These are phyloP conservation scores for Entomortierella parvispora DNA, from an alignment of 192 early-diverging fungal species.

Conservation along the genomic window DNA sequence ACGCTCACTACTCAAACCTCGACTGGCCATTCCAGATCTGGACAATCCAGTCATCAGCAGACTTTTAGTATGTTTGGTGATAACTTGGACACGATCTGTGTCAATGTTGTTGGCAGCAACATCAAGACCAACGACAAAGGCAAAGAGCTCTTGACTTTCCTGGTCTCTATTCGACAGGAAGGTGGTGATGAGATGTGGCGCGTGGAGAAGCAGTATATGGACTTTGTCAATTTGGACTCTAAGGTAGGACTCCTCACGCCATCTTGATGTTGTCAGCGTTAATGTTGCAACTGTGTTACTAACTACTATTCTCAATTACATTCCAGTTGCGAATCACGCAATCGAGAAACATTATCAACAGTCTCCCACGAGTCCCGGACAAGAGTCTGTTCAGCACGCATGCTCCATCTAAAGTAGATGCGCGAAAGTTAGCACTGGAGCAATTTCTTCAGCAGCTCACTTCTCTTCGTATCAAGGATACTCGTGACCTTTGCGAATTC, in stretches of 20 bases:
- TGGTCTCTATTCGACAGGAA: slow-evolving; percentile 60
- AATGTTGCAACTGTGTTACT: background rate
- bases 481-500: slow-evolving; percentile 76
- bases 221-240: slow-evolving; percentile 84
- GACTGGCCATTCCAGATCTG: background rate
- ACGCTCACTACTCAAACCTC: slow-evolving; percentile 1
- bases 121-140: slow-evolving; percentile 83
- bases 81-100: slow-evolving; percentile 29
- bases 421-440: slow-evolving; percentile 86
- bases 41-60: slow-evolving; percentile 27
- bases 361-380: slow-evolving; percentile 83
- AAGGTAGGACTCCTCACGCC: slow-evolving; percentile 61
- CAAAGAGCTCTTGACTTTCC: slow-evolving; percentile 75
- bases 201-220: slow-evolving; percentile 88
- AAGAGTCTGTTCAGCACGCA: slow-evolving; percentile 84
- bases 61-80: slow-evolving; percentile 41
- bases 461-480: slow-evolving; percentile 66
- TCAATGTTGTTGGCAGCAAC: slow-evolving; percentile 60
- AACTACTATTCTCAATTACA: slow-evolving; percentile 11
- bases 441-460: slow-evolving; percentile 83
- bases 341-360: slow-evolving; percentile 55
- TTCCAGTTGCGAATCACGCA: slow-evolving; percentile 53
- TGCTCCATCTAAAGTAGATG: slow-evolving; percentile 87
- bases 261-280: background rate
- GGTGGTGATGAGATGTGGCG: slow-evolving; percentile 78